These are phyloP conservation scores for Pichia sp. DNA, from an alignment of 1,139 yeast species.

Conservation along the genomic window DNA sequence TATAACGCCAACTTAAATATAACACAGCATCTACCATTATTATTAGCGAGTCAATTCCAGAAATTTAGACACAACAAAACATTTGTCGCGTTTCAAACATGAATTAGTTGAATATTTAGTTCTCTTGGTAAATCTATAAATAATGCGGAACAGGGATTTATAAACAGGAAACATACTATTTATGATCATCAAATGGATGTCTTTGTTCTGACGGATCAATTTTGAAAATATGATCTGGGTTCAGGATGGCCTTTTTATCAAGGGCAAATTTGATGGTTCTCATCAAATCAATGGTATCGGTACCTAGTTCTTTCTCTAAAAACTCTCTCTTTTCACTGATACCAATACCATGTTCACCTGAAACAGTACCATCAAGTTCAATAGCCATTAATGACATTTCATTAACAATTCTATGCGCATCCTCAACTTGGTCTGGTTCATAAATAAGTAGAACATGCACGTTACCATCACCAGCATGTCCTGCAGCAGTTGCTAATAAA, in stretches of 20 bases:
- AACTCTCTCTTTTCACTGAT: conserved; percentile 45
- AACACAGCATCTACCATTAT: background rate
- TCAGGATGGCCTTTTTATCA: conserved; percentile 50
- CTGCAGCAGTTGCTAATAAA: conserved; percentile 46
- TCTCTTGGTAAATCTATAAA: background rate
- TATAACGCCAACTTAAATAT: background rate
- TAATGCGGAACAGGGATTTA: background rate
- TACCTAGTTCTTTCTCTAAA: conserved; percentile 45
- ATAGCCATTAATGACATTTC: conserved; percentile 46
- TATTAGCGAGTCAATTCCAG: background rate
- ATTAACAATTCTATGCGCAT: conserved; percentile 36
- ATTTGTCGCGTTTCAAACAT: background rate
- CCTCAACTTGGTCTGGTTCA: conserved; percentile 33
- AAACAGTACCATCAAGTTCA: conserved; percentile 49
- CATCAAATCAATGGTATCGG: conserved; percentile 47
- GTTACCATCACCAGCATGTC: conserved; percentile 56
- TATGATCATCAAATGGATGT: conserved; percentile 18
- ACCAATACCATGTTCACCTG: conserved; percentile 64
- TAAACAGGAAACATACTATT: background rate
- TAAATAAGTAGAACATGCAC: conserved; percentile 47
- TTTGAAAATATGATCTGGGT: conserved; percentile 54
- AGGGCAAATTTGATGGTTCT: conserved; percentile 47
- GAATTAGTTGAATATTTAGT: background rate
- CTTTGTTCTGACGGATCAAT: conserved; percentile 48
- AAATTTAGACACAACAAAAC: background rate